Percentiles rank a stretch among this genome's conserved stretches.
phyloP scores from a whole-genome alignment of 805 yeast genomes.

The Candida berthetii region DNA sequence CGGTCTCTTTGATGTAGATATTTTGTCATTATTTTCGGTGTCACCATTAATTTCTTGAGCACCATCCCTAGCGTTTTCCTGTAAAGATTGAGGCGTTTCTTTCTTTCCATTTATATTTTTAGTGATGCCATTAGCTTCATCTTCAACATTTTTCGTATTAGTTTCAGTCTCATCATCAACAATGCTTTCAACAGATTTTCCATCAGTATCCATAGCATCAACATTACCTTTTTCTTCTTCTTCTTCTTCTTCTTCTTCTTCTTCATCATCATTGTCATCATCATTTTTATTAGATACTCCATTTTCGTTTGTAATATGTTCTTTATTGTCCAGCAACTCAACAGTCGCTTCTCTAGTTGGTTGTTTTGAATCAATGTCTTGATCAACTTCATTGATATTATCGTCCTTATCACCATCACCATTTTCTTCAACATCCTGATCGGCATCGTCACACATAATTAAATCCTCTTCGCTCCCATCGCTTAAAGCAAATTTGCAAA shows the following conservation, averaged over 20 bases:
- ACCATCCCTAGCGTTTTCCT: too few relatives aligned
- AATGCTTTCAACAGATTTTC: too few relatives aligned
- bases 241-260: too few relatives aligned
- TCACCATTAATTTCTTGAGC: background rate
- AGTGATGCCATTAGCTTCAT: too few relatives aligned
- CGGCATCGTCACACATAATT: background rate
- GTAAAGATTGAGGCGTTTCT: too few relatives aligned
- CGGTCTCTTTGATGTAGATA: constrained; percentile 16
- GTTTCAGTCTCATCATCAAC: constrained; percentile 27
- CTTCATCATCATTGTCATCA: too few relatives aligned
- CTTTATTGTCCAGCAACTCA: background rate
- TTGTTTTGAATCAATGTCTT: background rate
- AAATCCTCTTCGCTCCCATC: background rate
- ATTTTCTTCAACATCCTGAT: background rate
- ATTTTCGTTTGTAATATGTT: constrained; percentile 13
- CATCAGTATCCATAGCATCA: too few relatives aligned
- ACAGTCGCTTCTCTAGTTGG: background rate
- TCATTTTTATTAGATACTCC: too few relatives aligned
- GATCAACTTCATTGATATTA: background rate
- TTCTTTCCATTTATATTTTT: too few relatives aligned
- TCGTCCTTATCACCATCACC: background rate
- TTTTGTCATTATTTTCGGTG: background rate
- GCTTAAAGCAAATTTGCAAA: background rate
- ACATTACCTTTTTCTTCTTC: too few relatives aligned
- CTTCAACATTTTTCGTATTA: too few relatives aligned